These are phyloP conservation scores for Aureobasidium namibiae DNA, from an alignment of 2,329 filamentous ascomycete genomes.

Conservation along the genomic window DNA sequence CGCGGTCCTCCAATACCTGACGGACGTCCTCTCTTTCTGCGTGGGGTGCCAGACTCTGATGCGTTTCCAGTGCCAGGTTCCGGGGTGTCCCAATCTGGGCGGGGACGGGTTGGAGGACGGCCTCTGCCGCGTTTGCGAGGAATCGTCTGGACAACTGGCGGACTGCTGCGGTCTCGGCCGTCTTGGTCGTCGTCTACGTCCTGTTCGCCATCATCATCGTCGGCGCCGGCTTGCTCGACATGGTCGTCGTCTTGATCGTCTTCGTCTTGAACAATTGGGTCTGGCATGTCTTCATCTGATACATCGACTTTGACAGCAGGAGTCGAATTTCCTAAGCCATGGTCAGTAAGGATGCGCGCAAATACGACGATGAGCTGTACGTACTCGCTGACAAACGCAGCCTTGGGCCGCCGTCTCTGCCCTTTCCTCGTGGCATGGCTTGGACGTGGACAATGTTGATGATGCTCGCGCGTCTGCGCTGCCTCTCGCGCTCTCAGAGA, in stretches of 20 bases:
- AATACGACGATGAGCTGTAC: not conserved
- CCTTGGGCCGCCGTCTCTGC: conserved; percentile 1
- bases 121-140: conserved; percentile 56
- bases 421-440: conserved; percentile 11
- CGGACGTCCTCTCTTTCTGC: conserved; percentile 42
- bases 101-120: conserved; percentile 75
- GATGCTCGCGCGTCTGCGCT: not conserved
- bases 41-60: conserved; percentile 42
- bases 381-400: conserved; percentile 11
- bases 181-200: conserved; percentile 46
- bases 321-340: conserved; percentile 20
- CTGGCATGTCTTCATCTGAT: conserved; percentile 24
- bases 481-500: not conserved
- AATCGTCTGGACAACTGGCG: conserved; percentile 49
- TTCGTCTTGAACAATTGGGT: not conserved
- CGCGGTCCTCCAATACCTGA: conserved; percentile 34
- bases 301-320: conserved; percentile 19
- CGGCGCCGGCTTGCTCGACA: conserved; percentile 49
- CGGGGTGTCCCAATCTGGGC: conserved; percentile 66
- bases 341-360: not conserved
- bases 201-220: conserved; percentile 41
- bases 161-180: conserved; percentile 36
- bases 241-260: conserved; percentile 47
- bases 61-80: conserved; percentile 40
- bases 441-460: not conserved